Evolutionary conservation across 768 basidiomycete genomes (phyloP).

Genomic region (Gymnopilus dilepis): DNA sequence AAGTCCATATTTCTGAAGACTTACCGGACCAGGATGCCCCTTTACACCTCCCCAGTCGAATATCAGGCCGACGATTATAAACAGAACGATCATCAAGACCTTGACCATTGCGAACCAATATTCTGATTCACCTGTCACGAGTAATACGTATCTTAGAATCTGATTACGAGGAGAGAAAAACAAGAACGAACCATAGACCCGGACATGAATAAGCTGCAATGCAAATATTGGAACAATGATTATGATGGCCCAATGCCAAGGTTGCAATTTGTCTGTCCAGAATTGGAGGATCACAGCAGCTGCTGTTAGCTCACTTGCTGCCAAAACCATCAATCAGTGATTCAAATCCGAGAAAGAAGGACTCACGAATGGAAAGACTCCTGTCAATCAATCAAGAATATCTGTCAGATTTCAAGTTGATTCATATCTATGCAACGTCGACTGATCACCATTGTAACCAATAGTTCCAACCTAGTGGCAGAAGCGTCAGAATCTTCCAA

Average conservation of each 20-base stretch:
- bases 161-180: not conserved
- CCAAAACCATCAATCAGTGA: not conserved
- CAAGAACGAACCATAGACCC: constrained; percentile 51
- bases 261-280: constrained; percentile 51
- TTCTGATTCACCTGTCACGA: constrained; percentile 56
- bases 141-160: not conserved
- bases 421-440: not conserved
- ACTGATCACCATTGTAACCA: constrained; percentile 53
- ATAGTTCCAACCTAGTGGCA: constrained; percentile 58
- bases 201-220: constrained; percentile 59
- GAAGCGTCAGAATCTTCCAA: not conserved
- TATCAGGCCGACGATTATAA: constrained; percentile 67
- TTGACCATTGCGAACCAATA: constrained; percentile 72
- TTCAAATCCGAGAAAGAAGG: not conserved
- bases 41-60: constrained; percentile 66
- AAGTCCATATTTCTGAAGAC: constrained; percentile 24
- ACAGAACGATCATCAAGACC: constrained; percentile 63
- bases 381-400: not conserved
- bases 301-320: constrained; percentile 65
- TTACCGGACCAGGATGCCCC: constrained; percentile 61
- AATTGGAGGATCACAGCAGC: constrained; percentile 59
- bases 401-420: constrained; percentile 10
- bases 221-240: constrained; percentile 59
- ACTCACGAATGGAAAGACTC: constrained; percentile 32
- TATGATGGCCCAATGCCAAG: constrained; percentile 62